Base-by-base conservation (phyloP, 768 basidiomycete species). In the Boletus rubescentipes region DNA sequence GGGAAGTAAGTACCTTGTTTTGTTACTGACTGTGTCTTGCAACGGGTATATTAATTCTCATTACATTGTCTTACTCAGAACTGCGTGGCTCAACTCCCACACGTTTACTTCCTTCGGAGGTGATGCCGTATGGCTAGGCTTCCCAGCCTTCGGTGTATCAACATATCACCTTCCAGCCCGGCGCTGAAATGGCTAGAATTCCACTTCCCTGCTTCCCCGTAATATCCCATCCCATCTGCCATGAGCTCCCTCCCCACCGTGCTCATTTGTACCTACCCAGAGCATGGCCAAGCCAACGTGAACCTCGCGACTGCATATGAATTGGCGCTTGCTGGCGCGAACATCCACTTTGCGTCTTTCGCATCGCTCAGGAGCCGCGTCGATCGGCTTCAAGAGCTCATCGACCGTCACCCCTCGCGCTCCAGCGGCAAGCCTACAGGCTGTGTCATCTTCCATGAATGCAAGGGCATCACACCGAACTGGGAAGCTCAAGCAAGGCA, bases 291-390 rank as follows among this genome's bases (percentile, higher is more conserved):
- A 42, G 51, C 51, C 26, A 54, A 60, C 15, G 48, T 59, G 2
- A 50, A 39, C 11, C 51, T 60, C 14, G 55, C 60, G 16, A 58
- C 45, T 8, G 21, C 60, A 12, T 61, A 58, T 9, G 60, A 61
- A 29, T 60, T 61, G 6, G 61, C 46, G 8, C 44, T 61, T 11
- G 43, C 46, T 5, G 55, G 52, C 5, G 49, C 34, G 10, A 40
- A 58, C 30, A 50, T 61, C 14, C 20, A n/a, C 21, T 43, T 61
- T 3, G 53, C 60, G 1, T 61, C 53, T 15, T 61, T 58, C 9
- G n/a, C 46, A 23, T 11, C 60, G 2, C 60, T 61, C 39, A 10
- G 16, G 44, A 3, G 39, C 16, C 55, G 60, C n/a, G 21, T 61
- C 15, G 23, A 18, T 9, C 49, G 37, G 14, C 21, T 61, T 29